Conservation (phyloP, 2,329 filamentous ascomycete genomes). For the Pseudocercospora cruenta region DNA sequence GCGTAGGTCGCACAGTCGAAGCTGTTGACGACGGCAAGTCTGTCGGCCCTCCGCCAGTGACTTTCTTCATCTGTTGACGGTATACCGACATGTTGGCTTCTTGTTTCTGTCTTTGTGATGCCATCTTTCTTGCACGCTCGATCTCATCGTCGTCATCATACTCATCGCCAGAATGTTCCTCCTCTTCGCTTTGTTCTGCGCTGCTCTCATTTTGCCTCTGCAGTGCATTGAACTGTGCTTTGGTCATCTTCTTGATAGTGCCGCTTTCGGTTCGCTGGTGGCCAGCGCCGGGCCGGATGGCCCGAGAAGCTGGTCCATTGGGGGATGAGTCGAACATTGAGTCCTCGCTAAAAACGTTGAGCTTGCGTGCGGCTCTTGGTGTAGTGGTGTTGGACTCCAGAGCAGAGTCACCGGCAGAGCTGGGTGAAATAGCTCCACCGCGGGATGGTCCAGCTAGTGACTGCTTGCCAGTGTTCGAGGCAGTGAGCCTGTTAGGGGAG, state of each 20-base stretch:
- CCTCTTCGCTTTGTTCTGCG: conserved; percentile 42
- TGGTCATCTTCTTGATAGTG: conserved; percentile 77
- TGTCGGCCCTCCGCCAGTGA: conserved; percentile 72
- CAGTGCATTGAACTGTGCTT: conserved; percentile 80
- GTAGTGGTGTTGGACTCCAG: conserved; percentile 34
- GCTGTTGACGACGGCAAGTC: conserved; percentile 44
- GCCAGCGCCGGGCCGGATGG: conserved; percentile 29
- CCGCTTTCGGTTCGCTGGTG: conserved; percentile 31
- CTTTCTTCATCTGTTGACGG: conserved; percentile 95
- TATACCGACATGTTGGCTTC: conserved; percentile 89
- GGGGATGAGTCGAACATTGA: conserved; percentile 39
- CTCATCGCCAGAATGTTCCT: conserved; percentile 60
- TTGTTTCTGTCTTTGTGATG: conserved; percentile 80
- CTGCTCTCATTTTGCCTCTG: conserved; percentile 64
- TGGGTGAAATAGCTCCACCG: conserved; percentile 29
- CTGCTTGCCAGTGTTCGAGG: conserved; percentile 14
- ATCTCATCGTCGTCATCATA: conserved; percentile 75
- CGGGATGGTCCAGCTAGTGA: conserved; percentile 21
- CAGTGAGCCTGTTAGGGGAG: conserved; percentile 17
- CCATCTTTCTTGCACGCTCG: conserved; percentile 72
- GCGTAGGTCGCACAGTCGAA: conserved; percentile 54
- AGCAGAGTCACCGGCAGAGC: conserved; percentile 28
- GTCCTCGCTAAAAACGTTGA: conserved; percentile 19
- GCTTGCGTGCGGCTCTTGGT: conserved; percentile 27
- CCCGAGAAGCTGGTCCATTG: conserved; percentile 38